Evolutionary conservation across 345 rosid genomes (phyloP).

Genomic region (Populus davidiana): DNA sequence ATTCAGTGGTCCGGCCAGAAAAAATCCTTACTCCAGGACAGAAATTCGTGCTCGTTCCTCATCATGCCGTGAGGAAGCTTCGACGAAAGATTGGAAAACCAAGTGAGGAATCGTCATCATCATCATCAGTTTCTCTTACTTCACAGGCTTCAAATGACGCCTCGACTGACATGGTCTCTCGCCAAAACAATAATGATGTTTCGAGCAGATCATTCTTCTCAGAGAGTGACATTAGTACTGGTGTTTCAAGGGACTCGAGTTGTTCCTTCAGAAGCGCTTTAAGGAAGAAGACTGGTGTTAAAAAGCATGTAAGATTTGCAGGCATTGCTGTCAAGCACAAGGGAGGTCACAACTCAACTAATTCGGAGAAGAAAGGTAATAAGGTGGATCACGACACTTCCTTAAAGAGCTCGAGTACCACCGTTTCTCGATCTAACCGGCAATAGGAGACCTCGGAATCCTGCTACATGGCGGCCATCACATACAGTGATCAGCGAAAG

Average conservation of each 20-base stretch:
- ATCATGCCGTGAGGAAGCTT: no score
- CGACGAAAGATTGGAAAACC: no score
- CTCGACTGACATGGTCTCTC: no score
- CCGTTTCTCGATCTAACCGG: not conserved
- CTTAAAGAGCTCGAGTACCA: slow-evolving; percentile 1
- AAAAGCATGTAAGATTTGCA: slow-evolving; percentile 29
- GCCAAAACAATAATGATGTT: no score
- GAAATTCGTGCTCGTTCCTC: no score
- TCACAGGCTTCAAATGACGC: no score
- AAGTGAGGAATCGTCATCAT: no score
- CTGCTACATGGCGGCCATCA: slow-evolving; percentile 28
- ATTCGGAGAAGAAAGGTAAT: not conserved
- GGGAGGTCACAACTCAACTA: not conserved
- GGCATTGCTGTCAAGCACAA: slow-evolving; percentile 29
- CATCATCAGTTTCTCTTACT: no score
- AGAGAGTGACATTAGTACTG: no score
- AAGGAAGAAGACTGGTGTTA: slow-evolving; percentile 6
- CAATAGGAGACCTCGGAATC: not conserved
- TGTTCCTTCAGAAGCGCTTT: no score
- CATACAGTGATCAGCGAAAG: slow-evolving; percentile 22
- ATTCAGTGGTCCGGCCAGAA: slow-evolving; percentile 36
- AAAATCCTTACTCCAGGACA: slow-evolving; percentile 42
- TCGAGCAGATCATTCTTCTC: no score
- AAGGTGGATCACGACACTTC: not conserved
- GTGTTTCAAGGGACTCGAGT: no score